Conservation (phyloP, 352 stramenopile genomes). For the Phytophthora meadii region DNA sequence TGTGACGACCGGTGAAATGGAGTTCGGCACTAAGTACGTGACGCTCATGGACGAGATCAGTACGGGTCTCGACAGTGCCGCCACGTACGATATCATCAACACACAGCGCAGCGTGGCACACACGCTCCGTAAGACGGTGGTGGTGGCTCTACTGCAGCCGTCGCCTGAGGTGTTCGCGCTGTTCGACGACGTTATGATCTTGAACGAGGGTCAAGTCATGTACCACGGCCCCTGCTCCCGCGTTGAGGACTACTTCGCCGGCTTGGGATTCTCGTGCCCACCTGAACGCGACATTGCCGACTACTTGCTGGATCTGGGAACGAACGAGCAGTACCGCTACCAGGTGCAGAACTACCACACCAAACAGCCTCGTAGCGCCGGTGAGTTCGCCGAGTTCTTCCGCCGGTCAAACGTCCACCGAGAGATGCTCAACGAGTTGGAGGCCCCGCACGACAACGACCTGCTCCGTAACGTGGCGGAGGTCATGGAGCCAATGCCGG, state of each 20-base stretch:
- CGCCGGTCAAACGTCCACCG: constrained; percentile 39
- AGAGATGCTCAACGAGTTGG: constrained; percentile 32
- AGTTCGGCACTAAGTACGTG: constrained; percentile 71
- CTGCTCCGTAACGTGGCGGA: constrained; percentile 21
- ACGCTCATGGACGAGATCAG: constrained; percentile 91
- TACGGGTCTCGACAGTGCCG: constrained; percentile 87
- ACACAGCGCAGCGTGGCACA: constrained; percentile 29
- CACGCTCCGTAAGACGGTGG: constrained; percentile 38
- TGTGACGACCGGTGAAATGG: constrained; percentile 67
- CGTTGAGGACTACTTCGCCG: constrained; percentile 44
- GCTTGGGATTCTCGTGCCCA: constrained; percentile 42
- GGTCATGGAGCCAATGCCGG: constrained; percentile 20
- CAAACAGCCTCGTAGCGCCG: constrained; percentile 8
- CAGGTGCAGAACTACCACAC: constrained; percentile 12
- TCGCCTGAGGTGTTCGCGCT: constrained; percentile 90
- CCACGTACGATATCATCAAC: constrained; percentile 47
- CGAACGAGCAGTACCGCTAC: constrained; percentile 34
- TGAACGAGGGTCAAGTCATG: constrained; percentile 87
- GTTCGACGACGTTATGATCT: constrained; percentile 64
- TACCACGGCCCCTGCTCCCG: constrained; percentile 53
- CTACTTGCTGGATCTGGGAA: constrained; percentile 31
- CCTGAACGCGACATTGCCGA: constrained; percentile 34
- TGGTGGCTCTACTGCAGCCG: constrained; percentile 85
- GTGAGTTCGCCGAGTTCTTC: constrained; percentile 34
- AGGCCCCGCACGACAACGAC: constrained; percentile 28